Evolutionary conservation across 208 protist genomes (phyloP), one percentile per base, ranked within the genome.

Genomic region (Trypanosoma theileri): DNA sequence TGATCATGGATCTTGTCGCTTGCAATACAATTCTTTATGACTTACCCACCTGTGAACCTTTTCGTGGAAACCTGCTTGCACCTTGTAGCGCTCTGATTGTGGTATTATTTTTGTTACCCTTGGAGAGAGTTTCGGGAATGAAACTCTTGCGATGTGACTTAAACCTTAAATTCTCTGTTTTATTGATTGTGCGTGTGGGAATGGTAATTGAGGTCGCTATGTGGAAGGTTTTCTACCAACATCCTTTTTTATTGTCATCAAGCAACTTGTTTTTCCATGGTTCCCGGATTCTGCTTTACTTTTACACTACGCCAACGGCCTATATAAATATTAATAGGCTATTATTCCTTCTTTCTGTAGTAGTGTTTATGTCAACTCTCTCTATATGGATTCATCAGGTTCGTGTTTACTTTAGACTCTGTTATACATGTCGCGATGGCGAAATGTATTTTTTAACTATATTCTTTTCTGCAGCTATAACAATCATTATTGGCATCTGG

Each of bases 181-280:
- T 85, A 54, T 83, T 88, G 28, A 12, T 80, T 40, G 62, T 74
- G 57, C 72, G 76, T 50, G 54, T 73, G 11, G 14, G 74, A 61
- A 68, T 81, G 48, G 57, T 86, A 50, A 53, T 75, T 55, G 69
- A 86, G 60, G 73, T 81, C 9, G 56, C 77, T 40, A 85, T 88
- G 78, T 92, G 86, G 86, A 92, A 92, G 62, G 75, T 92, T 16
- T 86, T 86, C 70, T 89, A 85, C 75, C 77, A 78, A 66, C 84
- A 55, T 54, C 71, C 86, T 13, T 54, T 82, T 28, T 62, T 62
- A 22, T 58, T 78, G n/a, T 67, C 82, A 11, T 26, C 85, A 19
- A 80, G 66, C 61, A 82, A 75, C 54, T 28, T 84, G 9, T 9
- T 65, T 41, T 86, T 92, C 62, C 71, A 82, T 60, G 3, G 26